Evolutionary conservation across 2,329 filamentous ascomycete genomes (phyloP), one percentile per base, ranked within the genome.

Genomic region (Talaromyces pinophilus): DNA sequence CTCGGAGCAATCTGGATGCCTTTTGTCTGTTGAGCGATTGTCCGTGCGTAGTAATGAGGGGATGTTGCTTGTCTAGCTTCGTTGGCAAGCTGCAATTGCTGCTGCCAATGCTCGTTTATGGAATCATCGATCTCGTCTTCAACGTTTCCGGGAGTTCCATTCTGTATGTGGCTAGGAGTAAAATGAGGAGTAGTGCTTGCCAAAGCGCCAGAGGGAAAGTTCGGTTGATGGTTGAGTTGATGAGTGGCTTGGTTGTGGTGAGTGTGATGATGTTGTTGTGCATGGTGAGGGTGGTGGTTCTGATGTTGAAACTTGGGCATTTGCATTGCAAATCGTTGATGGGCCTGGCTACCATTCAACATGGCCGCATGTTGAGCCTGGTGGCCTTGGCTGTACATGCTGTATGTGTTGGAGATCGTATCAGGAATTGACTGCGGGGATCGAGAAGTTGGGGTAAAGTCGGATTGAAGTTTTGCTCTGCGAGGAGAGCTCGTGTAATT

Each of bases 31-130:
- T 82, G 80, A 44, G 81, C 81, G 67, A 82, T 79, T 5, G 79
- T 73, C n/a, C 80, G 76, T 54, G 81, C 81, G 77, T 94, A 93
- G 77, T 95, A 84, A 84, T 92, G 82, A 76, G 86, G 85, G 85
- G 90, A 79, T 83, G 88, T 81, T 82, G 88, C 82, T 86, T 92
- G 73, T 65, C 86, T 82, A 54, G 92, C 88, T 69, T 92, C 90
- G 70, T 93, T 91, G 69, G 89, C 90, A 73, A 93, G 82, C 69
- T 91, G 88, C 70, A 97, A 80, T 80, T 99, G 95, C 75, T 95
- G 90, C 70, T 90, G 88, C 93, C 93, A 98, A 78, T 96, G 91
- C 70, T 88, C 86, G 70, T 83, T 87, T 70, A 84, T 82, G n/a
- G 85, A 82, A 68, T 88, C 87, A 69, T 82, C 83, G 30, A 86